These are phyloP conservation scores for Emiliania huxleyi DNA, from an alignment of 78 protist species.

Conservation along the genomic window DNA sequence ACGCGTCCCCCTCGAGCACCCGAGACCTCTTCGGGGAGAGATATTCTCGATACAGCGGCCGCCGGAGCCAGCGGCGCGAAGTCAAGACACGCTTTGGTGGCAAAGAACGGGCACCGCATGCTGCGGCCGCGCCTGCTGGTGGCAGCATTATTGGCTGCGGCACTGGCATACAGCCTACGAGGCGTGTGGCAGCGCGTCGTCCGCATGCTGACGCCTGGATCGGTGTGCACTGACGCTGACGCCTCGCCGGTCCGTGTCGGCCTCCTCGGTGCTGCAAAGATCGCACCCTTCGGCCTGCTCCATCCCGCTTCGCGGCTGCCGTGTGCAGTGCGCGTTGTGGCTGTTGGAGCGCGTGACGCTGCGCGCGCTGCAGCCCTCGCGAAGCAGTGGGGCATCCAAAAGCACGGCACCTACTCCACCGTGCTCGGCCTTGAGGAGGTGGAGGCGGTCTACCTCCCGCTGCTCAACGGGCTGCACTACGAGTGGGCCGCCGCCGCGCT, in stretches of 20 bases:
- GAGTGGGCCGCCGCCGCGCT: background rate
- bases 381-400: background rate
- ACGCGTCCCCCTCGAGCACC: too few relatives aligned
- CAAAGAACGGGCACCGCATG: too few relatives aligned
- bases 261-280: background rate
- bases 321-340: background rate
- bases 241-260: background rate
- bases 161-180: background rate
- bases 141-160: background rate
- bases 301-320: background rate
- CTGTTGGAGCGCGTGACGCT: background rate
- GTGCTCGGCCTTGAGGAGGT: background rate
- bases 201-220: background rate
- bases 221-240: background rate
- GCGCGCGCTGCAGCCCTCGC: background rate
- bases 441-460: constrained; percentile 8
- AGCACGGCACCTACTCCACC: background rate
- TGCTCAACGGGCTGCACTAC: constrained; percentile 4
- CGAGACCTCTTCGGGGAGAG: too few relatives aligned
- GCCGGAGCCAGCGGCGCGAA: too few relatives aligned
- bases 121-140: background rate
- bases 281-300: background rate
- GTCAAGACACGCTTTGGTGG: too few relatives aligned
- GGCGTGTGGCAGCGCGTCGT: background rate
- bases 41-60: too few relatives aligned